Evolutionary conservation across 2,329 filamentous ascomycete species (phyloP).

Genomic region (Amylocarpus encephaloides): DNA sequence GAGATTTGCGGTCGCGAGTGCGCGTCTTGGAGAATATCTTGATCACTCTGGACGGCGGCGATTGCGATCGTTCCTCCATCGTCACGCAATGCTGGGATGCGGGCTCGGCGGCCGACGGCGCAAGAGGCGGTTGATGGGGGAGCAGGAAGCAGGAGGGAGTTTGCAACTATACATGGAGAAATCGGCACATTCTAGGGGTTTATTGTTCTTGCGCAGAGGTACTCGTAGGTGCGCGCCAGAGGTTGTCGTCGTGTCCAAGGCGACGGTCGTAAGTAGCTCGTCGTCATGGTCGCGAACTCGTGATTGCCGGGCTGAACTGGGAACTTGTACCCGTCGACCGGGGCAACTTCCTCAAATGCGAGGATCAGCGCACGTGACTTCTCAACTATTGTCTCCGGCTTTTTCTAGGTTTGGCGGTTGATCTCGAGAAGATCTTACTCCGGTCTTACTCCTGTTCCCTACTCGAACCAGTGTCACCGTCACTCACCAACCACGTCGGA

Average conservation of each 20-base stretch:
- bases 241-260: too few relatives aligned
- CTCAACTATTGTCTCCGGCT: too few relatives aligned
- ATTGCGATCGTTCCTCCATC: constrained; percentile 24
- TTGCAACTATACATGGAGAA: too few relatives aligned
- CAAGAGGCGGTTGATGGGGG: not conserved
- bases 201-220: too few relatives aligned
- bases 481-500: too few relatives aligned
- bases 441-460: too few relatives aligned
- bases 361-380: too few relatives aligned
- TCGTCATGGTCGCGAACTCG: not conserved
- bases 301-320: not conserved
- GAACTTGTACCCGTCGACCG: not conserved
- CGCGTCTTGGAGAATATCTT: constrained; percentile 26
- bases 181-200: too few relatives aligned
- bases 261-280: not conserved
- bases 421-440: too few relatives aligned
- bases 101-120: not conserved
- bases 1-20: constrained; percentile 17
- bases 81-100: constrained; percentile 23
- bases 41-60: constrained; percentile 21
- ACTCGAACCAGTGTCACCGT: too few relatives aligned
- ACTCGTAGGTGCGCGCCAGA: too few relatives aligned
- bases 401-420: too few relatives aligned
- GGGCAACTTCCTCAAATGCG: not conserved
- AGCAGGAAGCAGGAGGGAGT: not conserved